Evolutionary conservation across 306 rosid genomes (phyloP).

Genomic region (Ochetophila trinervis): DNA sequence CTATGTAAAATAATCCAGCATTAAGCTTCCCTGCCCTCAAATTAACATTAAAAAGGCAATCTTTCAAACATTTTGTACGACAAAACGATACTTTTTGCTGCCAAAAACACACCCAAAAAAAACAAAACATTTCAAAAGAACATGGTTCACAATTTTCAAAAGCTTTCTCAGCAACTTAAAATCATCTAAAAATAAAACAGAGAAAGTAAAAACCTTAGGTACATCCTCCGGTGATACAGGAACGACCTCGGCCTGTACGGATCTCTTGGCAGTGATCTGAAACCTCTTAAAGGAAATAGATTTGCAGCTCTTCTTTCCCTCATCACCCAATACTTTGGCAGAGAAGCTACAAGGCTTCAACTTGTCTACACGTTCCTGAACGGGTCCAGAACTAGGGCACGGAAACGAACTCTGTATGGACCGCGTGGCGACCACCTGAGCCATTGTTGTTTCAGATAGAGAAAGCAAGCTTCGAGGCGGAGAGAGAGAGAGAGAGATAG

Average conservation of each 20-base stretch:
- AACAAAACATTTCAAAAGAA: not conserved
- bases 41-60: not conserved
- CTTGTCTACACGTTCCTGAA: constrained; percentile 31
- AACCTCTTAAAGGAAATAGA: constrained; percentile 15
- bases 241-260: constrained; percentile 56
- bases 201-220: constrained; percentile 42
- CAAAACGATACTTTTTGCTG: not conserved
- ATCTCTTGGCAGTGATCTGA: constrained; percentile 45
- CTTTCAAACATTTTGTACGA: not conserved
- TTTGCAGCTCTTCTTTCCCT: constrained; percentile 21
- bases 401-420: constrained; percentile 55
- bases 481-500: constrained; percentile 14
- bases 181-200: not conserved
- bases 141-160: not conserved
- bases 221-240: constrained; percentile 79
- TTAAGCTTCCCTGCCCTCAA: not conserved
- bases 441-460: constrained; percentile 39
- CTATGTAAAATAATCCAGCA: not conserved
- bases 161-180: constrained; percentile 4
- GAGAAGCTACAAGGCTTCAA: constrained; percentile 47
- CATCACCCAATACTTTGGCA: constrained; percentile 25
- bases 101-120: not conserved
- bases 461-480: not conserved
- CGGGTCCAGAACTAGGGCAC: constrained; percentile 49
- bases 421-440: constrained; percentile 69